A percentile compares a stretch with the other conserved stretches of the same genome.
Evolutionary conservation across 2,329 filamentous ascomycete genomes (phyloP).

Genomic region (Apiospora arundinis): DNA sequence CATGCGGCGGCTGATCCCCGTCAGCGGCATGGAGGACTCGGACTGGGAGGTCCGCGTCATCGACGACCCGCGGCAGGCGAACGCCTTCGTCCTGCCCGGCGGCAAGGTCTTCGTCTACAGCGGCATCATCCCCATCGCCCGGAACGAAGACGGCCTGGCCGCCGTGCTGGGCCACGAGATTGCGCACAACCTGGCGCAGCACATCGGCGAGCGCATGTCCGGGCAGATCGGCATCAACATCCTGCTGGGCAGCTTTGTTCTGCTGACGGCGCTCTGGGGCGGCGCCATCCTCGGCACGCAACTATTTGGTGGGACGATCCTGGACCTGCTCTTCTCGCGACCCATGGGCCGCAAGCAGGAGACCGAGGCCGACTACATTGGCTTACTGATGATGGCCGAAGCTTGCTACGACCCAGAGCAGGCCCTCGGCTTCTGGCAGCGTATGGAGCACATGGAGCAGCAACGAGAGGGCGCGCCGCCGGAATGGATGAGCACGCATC

Average conservation of each 20-base stretch:
- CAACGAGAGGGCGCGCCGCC: conserved; percentile 58
- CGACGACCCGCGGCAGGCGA: conserved; percentile 66
- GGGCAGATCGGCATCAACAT: conserved; percentile 59
- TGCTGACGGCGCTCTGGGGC: conserved; percentile 53
- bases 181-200: conserved; percentile 75
- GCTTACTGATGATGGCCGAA: conserved; percentile 82
- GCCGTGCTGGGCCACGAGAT: conserved; percentile 82
- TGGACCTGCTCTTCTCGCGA: conserved; percentile 68
- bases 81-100: conserved; percentile 80
- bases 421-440: conserved; percentile 70
- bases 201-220: conserved; percentile 69
- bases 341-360: conserved; percentile 77
- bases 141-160: conserved; percentile 72
- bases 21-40: conserved; percentile 63
- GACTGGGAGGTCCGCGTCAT: conserved; percentile 80
- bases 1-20: conserved; percentile 70
- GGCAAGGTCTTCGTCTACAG: conserved; percentile 83
- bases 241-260: conserved; percentile 55
- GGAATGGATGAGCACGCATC: conserved; percentile 79
- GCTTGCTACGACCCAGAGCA: conserved; percentile 76
- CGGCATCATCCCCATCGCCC: conserved; percentile 72
- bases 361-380: conserved; percentile 81
- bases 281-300: conserved; percentile 49
- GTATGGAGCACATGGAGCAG: conserved; percentile 72
- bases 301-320: conserved; percentile 52